Evolutionary conservation across 495 filamentous ascomycete genomes (phyloP), one percentile per base, ranked within the genome.

Genomic region (Durotheca rogersii): DNA sequence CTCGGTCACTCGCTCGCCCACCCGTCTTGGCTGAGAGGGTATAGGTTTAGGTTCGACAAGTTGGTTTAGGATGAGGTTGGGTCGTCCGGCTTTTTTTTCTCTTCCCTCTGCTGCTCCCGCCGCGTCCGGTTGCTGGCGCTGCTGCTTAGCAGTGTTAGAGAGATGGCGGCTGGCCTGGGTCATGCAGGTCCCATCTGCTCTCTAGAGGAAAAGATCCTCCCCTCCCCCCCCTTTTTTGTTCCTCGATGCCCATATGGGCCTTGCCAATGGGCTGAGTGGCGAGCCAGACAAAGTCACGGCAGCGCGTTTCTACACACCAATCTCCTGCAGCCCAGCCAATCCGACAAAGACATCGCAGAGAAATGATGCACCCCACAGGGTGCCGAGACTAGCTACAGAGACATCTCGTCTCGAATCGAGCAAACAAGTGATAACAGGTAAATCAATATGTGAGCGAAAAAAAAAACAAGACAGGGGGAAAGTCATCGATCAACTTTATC

Each of bases 201-300:
- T n/a, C n/a, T n/a, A n/a, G n/a, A n/a, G n/a, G n/a, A n/a, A n/a
- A n/a, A n/a, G n/a, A n/a, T n/a, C n/a, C 23, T 21, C 30, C 27
- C 34, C 19, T 27, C 44, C 19, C 11, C 34, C 34, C 40, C 41
- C 36, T 56, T 36, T 27, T 27, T 27, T 27, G 4, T 27, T 27
- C 23, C 23, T 27, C 9, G 4, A 4, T 27, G 9, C 9, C 23
- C 9, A 33, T 30, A 46, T 30, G 14, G 41, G 45, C 18, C 30
- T 6, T 41, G 51, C 10, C 41, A 46, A 37, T 33, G 9, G 56
- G 56, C 20, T 47, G 48, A 37, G 35, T 39, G 14, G 18, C 37
- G 49, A 36, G 50, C 56, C 50, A 59, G 41, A 18, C 47, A 32
- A 33, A 57, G 52, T 33, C 39, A 34, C 31, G 23, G 27, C 53